Evolutionary conservation across 2,329 filamentous ascomycete species (phyloP).

Genomic region (Rosellinia necatrix): DNA sequence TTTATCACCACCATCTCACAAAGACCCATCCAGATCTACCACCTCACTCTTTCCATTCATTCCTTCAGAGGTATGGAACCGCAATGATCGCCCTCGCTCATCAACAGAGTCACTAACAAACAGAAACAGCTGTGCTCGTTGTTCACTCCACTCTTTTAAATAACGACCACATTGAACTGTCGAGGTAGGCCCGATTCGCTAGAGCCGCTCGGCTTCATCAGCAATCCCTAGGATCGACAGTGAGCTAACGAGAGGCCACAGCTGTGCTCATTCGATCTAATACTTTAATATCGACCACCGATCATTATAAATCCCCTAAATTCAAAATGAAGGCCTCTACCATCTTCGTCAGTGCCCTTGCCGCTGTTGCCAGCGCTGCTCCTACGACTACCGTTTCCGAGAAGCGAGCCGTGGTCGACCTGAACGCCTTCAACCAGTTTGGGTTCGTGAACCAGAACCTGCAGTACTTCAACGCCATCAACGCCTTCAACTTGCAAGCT

Average conservation of each 20-base stretch:
- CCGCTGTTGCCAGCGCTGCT: constrained; percentile 50
- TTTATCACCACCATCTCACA: constrained; percentile 41
- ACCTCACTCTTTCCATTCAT: constrained; percentile 47
- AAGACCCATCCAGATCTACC: constrained; percentile 43
- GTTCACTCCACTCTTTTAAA: constrained; percentile 49
- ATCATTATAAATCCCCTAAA: constrained; percentile 30
- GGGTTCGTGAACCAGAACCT: constrained; percentile 45
- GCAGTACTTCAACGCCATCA: constrained; percentile 42
- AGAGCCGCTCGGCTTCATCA: background rate
- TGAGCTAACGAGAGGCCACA: constrained; percentile 36
- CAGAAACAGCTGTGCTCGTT: constrained; percentile 53
- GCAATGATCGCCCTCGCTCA: background rate
- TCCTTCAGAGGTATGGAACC: constrained; percentile 51
- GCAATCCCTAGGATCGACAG: background rate
- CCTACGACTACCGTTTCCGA: constrained; percentile 40
- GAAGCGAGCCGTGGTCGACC: constrained; percentile 39
- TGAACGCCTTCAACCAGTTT: constrained; percentile 43
- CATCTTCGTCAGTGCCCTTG: constrained; percentile 51
- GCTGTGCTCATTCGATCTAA: constrained; percentile 51
- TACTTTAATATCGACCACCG: constrained; percentile 41
- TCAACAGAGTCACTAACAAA: constrained; percentile 30
- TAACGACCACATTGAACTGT: constrained; percentile 45
- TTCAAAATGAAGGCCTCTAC: constrained; percentile 56
- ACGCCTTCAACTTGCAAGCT: constrained; percentile 38
- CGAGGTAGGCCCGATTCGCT: constrained; percentile 40